These are phyloP conservation scores for Chrysoporthe puriensis DNA, from an alignment of 2,329 filamentous ascomycete genomes.

Conservation along the genomic window DNA sequence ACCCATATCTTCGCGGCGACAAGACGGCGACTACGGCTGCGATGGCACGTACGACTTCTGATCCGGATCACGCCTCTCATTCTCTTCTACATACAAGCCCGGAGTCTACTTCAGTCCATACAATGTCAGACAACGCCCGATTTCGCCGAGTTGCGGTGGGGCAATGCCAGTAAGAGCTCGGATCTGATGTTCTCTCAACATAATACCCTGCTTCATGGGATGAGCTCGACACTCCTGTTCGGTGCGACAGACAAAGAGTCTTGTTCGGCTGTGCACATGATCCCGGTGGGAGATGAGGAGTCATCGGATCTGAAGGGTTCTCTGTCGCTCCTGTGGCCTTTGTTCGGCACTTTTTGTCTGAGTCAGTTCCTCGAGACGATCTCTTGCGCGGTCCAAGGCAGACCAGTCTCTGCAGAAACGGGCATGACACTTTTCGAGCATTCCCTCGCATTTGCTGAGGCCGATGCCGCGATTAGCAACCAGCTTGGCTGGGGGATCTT, in stretches of 20 bases:
- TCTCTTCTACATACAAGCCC: slow-evolving; percentile 70
- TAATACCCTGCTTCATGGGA: slow-evolving; percentile 69
- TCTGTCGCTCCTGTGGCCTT: slow-evolving; percentile 73
- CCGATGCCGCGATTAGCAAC: slow-evolving; percentile 82
- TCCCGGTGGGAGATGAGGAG: slow-evolving; percentile 56
- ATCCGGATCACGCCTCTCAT: slow-evolving; percentile 73
- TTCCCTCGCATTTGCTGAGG: slow-evolving; percentile 93
- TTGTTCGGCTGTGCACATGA: slow-evolving; percentile 77
- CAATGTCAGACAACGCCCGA: slow-evolving; percentile 86
- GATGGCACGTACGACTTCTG: slow-evolving; percentile 71
- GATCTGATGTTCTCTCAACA: slow-evolving; percentile 72
- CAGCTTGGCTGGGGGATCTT: slow-evolving; percentile 75
- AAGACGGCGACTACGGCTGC: slow-evolving; percentile 75
- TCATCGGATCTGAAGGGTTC: slow-evolving; percentile 71
- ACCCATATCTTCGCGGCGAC: slow-evolving; percentile 94
- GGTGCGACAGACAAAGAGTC: slow-evolving; percentile 75
- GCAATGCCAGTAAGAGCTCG: slow-evolving; percentile 65
- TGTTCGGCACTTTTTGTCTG: slow-evolving; percentile 70
- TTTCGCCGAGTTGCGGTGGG: slow-evolving; percentile 72
- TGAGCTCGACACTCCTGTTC: slow-evolving; percentile 74
- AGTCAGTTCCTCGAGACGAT: slow-evolving; percentile 91
- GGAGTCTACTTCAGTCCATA: slow-evolving; percentile 77
- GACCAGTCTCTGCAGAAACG: slow-evolving; percentile 78
- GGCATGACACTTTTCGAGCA: slow-evolving; percentile 98
- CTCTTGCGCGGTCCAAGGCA: slow-evolving; percentile 84